Percentiles rank a stretch among this genome's conserved stretches.
Conservation (phyloP, 1,284 basidiomycete species). For the Takashimella koratensis region DNA sequence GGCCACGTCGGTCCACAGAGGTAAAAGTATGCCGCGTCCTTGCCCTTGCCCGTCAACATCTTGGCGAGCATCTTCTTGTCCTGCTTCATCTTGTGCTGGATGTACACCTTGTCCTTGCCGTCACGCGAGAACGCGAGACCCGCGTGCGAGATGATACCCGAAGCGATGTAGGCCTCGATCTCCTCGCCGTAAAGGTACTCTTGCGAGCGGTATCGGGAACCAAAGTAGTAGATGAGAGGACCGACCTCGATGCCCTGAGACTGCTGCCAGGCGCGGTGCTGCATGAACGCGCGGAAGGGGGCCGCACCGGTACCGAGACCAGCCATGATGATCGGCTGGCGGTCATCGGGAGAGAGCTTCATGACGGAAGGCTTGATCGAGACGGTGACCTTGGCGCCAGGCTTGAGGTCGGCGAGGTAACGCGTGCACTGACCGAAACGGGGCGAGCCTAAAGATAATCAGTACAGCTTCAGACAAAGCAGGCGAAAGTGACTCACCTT, state of each 20-base stretch:
- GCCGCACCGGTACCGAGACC: constrained; percentile 95
- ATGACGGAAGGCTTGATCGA: constrained; percentile 98
- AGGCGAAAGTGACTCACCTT: constrained; percentile 57
- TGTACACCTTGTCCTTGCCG: constrained; percentile 87
- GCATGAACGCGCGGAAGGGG: constrained; percentile 97
- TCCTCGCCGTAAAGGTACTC: constrained; percentile 82
- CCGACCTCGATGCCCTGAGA: constrained; percentile 76
- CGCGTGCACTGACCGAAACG: constrained; percentile 95
- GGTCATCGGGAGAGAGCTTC: constrained; percentile 85
- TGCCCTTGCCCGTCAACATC: constrained; percentile 56
- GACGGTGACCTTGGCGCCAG: constrained; percentile 92
- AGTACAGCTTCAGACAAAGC: background rate
- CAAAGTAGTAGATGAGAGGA: constrained; percentile 89
- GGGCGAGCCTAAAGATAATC: constrained; percentile 56
- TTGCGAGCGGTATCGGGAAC: constrained; percentile 87
- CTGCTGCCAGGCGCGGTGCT: constrained; percentile 82
- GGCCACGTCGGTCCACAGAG: constrained; percentile 98
- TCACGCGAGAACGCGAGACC: constrained; percentile 98
- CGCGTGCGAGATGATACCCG: constrained; percentile 78
- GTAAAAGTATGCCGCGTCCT: constrained; percentile 77
- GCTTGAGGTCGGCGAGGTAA: constrained; percentile 77
- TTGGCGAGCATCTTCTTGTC: constrained; percentile 73
- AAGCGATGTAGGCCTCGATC: constrained; percentile 63
- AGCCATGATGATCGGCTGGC: constrained; percentile 95
- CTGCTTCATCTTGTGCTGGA: constrained; percentile 96